phyloP scores from a whole-genome alignment of 768 basidiomycete species.

The Cubamyces sp. region DNA sequence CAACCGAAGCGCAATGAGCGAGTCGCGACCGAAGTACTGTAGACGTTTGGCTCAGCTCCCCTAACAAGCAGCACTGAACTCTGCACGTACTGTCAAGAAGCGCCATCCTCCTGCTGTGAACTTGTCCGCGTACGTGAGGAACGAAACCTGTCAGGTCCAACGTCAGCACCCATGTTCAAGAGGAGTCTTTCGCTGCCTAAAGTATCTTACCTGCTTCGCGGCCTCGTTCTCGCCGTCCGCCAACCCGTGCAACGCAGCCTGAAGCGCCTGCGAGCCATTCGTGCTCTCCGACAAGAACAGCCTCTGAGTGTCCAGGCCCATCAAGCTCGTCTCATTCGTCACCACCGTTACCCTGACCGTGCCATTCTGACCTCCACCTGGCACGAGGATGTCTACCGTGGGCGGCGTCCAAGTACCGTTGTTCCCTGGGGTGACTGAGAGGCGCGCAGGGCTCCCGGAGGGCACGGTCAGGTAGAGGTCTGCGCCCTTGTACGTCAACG shows the following conservation, averaged over 20 bases:
- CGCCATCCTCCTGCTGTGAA: conserved; percentile 51
- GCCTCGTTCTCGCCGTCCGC: conserved; percentile 29
- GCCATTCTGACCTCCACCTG: conserved; percentile 25
- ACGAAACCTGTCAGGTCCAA: conserved; percentile 37
- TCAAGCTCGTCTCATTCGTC: conserved; percentile 44
- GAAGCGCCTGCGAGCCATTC: conserved; percentile 34
- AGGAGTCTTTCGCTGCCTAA: neutral
- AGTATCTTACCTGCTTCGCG: conserved; percentile 8
- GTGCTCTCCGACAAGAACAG: conserved; percentile 39
- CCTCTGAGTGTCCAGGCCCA: conserved; percentile 37
- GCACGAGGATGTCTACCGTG: conserved; percentile 41
- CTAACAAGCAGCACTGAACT: neutral
- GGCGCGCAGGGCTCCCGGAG: conserved; percentile 31
- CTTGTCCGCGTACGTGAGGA: conserved; percentile 44
- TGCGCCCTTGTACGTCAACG: conserved; percentile 35
- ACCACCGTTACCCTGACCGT: conserved; percentile 38
- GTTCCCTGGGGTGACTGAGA: conserved; percentile 39
- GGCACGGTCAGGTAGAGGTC: conserved; percentile 38
- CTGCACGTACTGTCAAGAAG: conserved; percentile 42
- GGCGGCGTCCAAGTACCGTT: conserved; percentile 40
- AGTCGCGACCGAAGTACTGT: conserved; percentile 44
- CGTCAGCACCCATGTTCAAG: no score
- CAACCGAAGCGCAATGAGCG: conserved; percentile 45
- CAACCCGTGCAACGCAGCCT: conserved; percentile 36
- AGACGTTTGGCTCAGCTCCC: neutral